These are phyloP conservation scores for Calendula officinalis DNA, from an alignment of 129 eudicot genomes.

Conservation along the genomic window DNA sequence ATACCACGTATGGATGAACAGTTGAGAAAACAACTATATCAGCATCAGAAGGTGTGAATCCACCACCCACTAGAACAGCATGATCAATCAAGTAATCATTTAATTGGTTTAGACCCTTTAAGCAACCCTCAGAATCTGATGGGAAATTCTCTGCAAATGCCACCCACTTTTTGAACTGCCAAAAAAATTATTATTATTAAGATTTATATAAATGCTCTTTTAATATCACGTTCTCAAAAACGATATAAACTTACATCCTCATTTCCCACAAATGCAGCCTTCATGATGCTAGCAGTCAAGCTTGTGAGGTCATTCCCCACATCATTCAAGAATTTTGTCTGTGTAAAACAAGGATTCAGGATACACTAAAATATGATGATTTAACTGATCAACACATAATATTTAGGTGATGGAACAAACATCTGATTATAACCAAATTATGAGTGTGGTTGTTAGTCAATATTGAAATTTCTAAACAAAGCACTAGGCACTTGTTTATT, in stretches of 20 bases:
- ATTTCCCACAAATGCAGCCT: conserved; percentile 30
- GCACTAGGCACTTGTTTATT: no score
- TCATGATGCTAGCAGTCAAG: conserved; percentile 52
- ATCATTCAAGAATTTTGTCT: conserved; percentile 46
- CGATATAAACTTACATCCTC: conserved; percentile 44
- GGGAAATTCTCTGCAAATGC: conserved; percentile 56
- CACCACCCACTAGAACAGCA: conserved; percentile 71
- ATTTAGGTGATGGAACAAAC: neutral
- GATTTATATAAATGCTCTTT: conserved; percentile 10
- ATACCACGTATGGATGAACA: conserved; percentile 75
- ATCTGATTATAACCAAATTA: neutral
- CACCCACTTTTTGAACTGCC: conserved; percentile 72
- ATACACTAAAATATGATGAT: conserved; percentile 4
- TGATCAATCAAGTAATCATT: conserved; percentile 54
- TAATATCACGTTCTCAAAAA: conserved; percentile 10
- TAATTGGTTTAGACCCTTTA: conserved; percentile 46
- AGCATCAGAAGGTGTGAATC: conserved; percentile 51
- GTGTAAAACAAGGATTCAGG: conserved; percentile 16
- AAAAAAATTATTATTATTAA: conserved; percentile 9
- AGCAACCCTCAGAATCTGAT: conserved; percentile 42
- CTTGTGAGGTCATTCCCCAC: conserved; percentile 43
- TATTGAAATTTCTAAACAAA: no score
- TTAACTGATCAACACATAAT: conserved; percentile 8
- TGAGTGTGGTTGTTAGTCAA: neutral
- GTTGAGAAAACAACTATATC: conserved; percentile 65